phyloP scores from a whole-genome alignment of 2,329 filamentous ascomycete species.

The Aspergillus pseudoglaucus region DNA sequence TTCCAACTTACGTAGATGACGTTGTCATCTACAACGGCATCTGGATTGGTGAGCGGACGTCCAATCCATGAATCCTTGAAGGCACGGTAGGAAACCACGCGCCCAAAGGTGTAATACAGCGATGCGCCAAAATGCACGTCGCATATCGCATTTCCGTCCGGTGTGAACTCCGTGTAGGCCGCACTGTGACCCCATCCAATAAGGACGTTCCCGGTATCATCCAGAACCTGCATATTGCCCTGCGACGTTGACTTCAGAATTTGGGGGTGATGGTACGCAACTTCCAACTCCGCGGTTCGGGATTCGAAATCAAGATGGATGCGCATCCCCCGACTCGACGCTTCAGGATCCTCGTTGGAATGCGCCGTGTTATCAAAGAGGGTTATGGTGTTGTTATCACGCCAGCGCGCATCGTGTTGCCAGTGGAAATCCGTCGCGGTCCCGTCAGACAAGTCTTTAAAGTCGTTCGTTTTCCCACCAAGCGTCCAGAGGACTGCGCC shows the following conservation, averaged over 20 bases:
- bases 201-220: constrained; percentile 40
- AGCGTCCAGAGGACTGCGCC: constrained; percentile 50
- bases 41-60: constrained; percentile 34
- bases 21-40: constrained; percentile 18
- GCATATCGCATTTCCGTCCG: constrained; percentile 47
- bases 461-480: constrained; percentile 45
- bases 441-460: constrained; percentile 34
- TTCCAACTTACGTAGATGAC: constrained; percentile 41
- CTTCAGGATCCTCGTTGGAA: constrained; percentile 10
- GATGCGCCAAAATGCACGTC: constrained; percentile 43
- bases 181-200: constrained; percentile 48
- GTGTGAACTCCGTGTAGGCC: constrained; percentile 45
- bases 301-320: constrained; percentile 33
- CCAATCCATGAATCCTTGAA: constrained; percentile 51
- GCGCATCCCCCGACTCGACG: constrained; percentile 39
- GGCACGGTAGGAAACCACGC: constrained; percentile 49
- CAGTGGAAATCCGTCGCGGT: constrained; percentile 36
- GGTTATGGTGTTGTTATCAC: constrained; percentile 20
- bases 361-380: constrained; percentile 35
- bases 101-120: constrained; percentile 25
- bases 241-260: constrained; percentile 34
- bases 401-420: constrained; percentile 47
- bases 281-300: constrained; percentile 35
- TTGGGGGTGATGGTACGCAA: constrained; percentile 34
- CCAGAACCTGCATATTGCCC: constrained; percentile 35